Base-by-base conservation (phyloP, 768 basidiomycete genomes). In the Daedaleopsis nitida region DNA sequence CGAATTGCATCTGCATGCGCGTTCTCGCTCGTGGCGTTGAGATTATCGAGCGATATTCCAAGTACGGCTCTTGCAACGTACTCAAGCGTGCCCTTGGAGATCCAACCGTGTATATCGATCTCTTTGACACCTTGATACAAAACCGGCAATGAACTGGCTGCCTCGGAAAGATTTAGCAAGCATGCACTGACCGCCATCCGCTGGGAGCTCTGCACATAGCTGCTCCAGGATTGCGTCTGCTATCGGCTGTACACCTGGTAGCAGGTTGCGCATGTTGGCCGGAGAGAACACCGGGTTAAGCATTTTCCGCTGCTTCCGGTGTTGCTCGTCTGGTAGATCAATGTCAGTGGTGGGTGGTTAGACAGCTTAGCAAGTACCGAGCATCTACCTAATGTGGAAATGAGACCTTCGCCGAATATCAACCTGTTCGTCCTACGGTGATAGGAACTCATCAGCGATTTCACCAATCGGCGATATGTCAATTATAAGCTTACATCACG, bases 341-440 rank as follows among this genome's bases (percentile, higher is more conserved):
- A 34, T 7, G 16, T 13, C n/a, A 7, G 19, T 0, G 21, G 0
- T 3, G 14, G 12, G 23, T 19, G n/a, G 11, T 5, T 5, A 52
- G 45, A 1, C 17, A 60, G 24, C 27, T 39, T 47, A n/a, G 27
- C 32, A 37, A 64, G 23, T 23, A 76, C 76, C 76, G 4, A 76
- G 69, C 24, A 37, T 64, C n/a, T 23, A 76, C 76, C 76, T 4
- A 75, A 69, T 24, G 78, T 78, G 0, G 74, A 72, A 19, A 76
- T 69, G 3, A 79, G 70, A 37, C 77, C 75, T 14, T 69, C 64
- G 17, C 78, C 78, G 37, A 80, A 79, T 49, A 75, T 72, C 12
- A 76, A 39, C 47, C 64, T 55, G 58, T 67, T 64, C 6, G 59
- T 55, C 24, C 64, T 65, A 19, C 47, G 16, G 23, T 7, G 24